Conservation (phyloP, 2,329 filamentous ascomycete genomes). For the Fusarium protoensiforme region DNA sequence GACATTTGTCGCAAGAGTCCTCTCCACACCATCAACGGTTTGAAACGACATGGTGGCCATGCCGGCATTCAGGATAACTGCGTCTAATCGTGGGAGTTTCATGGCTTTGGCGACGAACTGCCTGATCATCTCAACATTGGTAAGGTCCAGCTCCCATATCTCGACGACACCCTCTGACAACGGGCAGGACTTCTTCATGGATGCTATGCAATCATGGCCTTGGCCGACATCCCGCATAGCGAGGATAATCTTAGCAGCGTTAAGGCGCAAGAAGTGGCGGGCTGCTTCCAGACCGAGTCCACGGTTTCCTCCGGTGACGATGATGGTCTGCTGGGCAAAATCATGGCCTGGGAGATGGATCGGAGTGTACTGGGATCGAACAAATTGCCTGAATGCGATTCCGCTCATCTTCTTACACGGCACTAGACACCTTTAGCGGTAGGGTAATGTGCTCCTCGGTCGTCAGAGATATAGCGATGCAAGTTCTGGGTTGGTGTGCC, state of each 20-base stretch:
- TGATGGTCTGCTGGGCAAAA: not conserved
- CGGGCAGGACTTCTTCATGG: not conserved
- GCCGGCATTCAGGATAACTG: not conserved
- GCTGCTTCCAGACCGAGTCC: conserved; percentile 3
- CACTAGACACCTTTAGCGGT: too few species aligned
- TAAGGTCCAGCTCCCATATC: conserved; percentile 3
- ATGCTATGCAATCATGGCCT: not conserved
- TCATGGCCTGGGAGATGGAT: not conserved
- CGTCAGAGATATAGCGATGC: too few species aligned
- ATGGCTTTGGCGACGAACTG: not conserved
- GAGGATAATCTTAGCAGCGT: not conserved
- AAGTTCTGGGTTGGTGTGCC: too few species aligned
- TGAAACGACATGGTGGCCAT: conserved; percentile 4
- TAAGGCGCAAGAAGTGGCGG: not conserved
- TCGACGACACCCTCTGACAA: not conserved
- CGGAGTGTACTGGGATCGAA: too few species aligned
- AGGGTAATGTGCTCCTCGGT: too few species aligned
- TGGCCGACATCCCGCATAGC: not conserved
- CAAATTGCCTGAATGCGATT: too few species aligned
- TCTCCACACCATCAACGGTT: conserved; percentile 8
- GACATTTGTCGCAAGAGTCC: conserved; percentile 11
- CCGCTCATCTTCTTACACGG: too few species aligned
- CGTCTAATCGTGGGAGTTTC: not conserved
- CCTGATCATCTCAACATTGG: not conserved
- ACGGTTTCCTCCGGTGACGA: conserved; percentile 1